phyloP scores from a whole-genome alignment of 805 yeast species.

The Spathaspora sp. region DNA sequence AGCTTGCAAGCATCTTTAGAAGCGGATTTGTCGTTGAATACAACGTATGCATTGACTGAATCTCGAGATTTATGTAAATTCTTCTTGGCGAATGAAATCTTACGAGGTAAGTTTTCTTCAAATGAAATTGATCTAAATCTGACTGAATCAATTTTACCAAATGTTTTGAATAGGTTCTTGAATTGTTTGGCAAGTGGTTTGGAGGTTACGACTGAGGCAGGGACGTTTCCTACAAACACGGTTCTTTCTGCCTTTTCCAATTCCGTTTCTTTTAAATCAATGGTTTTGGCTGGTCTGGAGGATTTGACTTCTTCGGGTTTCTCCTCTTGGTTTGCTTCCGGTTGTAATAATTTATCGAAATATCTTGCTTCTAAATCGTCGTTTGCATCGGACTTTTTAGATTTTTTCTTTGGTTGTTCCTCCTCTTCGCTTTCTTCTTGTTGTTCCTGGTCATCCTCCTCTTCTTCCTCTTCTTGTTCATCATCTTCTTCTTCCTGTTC shows the following conservation, averaged over 20 bases:
- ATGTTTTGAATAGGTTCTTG: constrained; percentile 54
- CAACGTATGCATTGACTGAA: constrained; percentile 85
- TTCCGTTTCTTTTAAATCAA: constrained; percentile 68
- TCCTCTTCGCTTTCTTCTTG: constrained; percentile 13
- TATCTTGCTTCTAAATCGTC: constrained; percentile 56
- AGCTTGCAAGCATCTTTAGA: constrained; percentile 45
- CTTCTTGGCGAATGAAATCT: constrained; percentile 82
- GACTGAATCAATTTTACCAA: constrained; percentile 64
- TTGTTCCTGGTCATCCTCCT: constrained; percentile 11
- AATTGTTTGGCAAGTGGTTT: constrained; percentile 61
- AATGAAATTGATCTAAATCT: constrained; percentile 93
- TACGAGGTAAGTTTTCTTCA: constrained; percentile 83
- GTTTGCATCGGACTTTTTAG: constrained; percentile 29
- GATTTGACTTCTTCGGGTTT: constrained; percentile 14
- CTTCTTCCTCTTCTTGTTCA: constrained; percentile 19
- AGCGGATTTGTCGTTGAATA: constrained; percentile 54
- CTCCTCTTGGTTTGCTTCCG: constrained; percentile 19
- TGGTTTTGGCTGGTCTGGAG: constrained; percentile 37
- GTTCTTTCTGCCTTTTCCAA: constrained; percentile 80
- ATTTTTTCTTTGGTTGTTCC: constrained; percentile 19
- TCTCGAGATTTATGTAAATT: constrained; percentile 74
- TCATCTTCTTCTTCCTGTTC: constrained; percentile 16
- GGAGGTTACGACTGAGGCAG: constrained; percentile 58
- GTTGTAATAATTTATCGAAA: constrained; percentile 45
- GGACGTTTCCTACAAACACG: constrained; percentile 83